Evolutionary conservation across 129 eudicot genomes (phyloP).

Genomic region (sunflower (Helianthus annuus)): DNA sequence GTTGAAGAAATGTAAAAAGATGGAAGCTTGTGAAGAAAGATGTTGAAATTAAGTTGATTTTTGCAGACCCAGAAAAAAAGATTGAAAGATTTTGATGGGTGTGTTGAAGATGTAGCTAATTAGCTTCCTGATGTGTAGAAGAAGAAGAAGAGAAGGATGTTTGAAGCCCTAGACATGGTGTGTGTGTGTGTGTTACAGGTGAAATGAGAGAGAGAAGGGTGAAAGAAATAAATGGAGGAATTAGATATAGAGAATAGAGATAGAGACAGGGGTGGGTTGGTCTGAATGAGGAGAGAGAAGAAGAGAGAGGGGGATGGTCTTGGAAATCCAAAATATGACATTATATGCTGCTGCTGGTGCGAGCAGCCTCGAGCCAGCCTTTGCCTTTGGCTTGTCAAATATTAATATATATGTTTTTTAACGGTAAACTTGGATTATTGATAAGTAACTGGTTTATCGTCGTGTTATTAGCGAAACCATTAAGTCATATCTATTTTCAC

Average conservation of each 20-base stretch:
- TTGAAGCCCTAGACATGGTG: constrained; percentile 31
- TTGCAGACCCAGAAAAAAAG: background rate
- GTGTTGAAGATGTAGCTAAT: background rate
- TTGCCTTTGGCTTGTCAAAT: constrained; percentile 34
- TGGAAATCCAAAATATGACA: constrained; percentile 44
- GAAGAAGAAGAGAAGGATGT: constrained; percentile 11
- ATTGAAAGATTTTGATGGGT: background rate
- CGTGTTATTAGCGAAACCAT: too few relatives aligned
- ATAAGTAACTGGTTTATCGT: too few relatives aligned
- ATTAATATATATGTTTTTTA: background rate
- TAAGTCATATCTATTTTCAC: too few relatives aligned
- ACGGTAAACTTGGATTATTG: too few relatives aligned
- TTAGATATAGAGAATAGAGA: background rate
- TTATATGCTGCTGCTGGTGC: constrained; percentile 50
- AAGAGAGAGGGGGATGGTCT: background rate
- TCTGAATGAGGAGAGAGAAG: constrained; percentile 10
- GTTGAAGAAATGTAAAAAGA: background rate
- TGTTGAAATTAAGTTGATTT: background rate
- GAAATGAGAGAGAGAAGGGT: constrained; percentile 5
- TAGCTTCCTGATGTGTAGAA: constrained; percentile 24
- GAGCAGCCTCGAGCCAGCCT: constrained; percentile 47
- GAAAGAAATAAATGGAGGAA: constrained; percentile 3
- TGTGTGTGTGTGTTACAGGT: background rate
- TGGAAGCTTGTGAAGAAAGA: background rate
- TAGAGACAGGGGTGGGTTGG: constrained; percentile 10